These are phyloP conservation scores for Fusarium liriodendri DNA, from an alignment of 2,329 filamentous ascomycete species.

Conservation along the genomic window DNA sequence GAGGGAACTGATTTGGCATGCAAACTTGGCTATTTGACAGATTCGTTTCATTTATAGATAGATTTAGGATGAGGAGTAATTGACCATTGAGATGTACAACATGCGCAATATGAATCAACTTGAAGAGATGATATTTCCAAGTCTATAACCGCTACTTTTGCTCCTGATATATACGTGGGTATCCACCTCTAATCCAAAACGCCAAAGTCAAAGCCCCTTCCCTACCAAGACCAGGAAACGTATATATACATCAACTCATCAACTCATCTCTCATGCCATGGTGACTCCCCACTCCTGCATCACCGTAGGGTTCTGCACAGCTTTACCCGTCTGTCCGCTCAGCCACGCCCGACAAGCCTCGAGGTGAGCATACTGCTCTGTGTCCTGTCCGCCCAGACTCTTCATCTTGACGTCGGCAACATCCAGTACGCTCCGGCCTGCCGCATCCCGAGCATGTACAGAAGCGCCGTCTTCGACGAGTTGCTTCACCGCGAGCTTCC, in stretches of 20 bases:
- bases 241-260: not conserved
- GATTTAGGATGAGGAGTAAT: not conserved
- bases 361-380: conserved; percentile 54
- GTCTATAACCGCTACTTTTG: conserved; percentile 11
- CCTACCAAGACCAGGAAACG: not conserved
- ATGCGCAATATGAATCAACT: not conserved
- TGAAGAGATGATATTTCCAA: not conserved
- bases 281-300: conserved; percentile 54
- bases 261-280: not conserved
- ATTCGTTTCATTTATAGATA: not conserved
- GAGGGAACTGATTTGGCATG: not conserved
- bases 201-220: not conserved
- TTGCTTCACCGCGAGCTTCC: conserved; percentile 62
- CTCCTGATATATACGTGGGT: conserved; percentile 6
- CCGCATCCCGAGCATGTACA: conserved; percentile 58
- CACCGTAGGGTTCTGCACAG: conserved; percentile 53
- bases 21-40: not conserved
- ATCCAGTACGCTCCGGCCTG: conserved; percentile 58
- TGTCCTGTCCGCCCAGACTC: conserved; percentile 43
- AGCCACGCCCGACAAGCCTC: conserved; percentile 60
- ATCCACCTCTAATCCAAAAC: conserved; percentile 21
- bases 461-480: conserved; percentile 61
- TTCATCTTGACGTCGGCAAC: conserved; percentile 56
- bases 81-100: not conserved
- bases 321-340: conserved; percentile 50